Evolutionary conservation across 1,139 yeast genomes (phyloP).

Genomic region (Taiozyma sp.): DNA sequence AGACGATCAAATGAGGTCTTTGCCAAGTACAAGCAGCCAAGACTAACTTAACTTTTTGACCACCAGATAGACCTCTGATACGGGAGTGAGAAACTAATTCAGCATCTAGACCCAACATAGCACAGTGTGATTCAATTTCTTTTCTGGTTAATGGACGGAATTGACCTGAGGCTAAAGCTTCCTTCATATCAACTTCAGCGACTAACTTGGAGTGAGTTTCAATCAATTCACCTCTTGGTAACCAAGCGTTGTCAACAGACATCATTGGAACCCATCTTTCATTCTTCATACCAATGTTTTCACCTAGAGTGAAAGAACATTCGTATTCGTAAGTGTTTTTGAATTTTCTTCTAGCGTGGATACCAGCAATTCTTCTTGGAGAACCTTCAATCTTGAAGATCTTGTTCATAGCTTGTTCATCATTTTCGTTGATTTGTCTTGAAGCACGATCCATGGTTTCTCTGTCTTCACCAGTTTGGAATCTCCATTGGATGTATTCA

Average conservation of each 20-base stretch:
- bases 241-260: slow-evolving; percentile 99
- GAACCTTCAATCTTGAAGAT: slow-evolving; percentile 98
- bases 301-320: slow-evolving; percentile 95
- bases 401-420: slow-evolving; percentile 98
- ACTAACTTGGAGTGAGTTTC: slow-evolving; percentile 99
- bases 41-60: slow-evolving; percentile 99
- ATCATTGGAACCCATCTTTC: slow-evolving; percentile 99
- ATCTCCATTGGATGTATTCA: slow-evolving; percentile 99
- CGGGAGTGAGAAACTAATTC: slow-evolving; percentile 99
- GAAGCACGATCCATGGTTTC: slow-evolving; percentile 99
- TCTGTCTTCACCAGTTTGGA: slow-evolving; percentile 99
- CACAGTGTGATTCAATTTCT: slow-evolving; percentile 98
- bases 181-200: slow-evolving; percentile 99
- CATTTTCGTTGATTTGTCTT: slow-evolving; percentile 95
- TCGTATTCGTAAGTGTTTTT: slow-evolving; percentile 99
- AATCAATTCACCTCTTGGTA: slow-evolving; percentile 99
- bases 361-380: slow-evolving; percentile 94
- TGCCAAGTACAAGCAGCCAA: slow-evolving; percentile 99
- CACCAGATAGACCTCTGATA: slow-evolving; percentile 99
- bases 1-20: slow-evolving; percentile 99
- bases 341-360: slow-evolving; percentile 98
- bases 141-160: slow-evolving; percentile 99
- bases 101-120: slow-evolving; percentile 97
- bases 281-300: slow-evolving; percentile 96
- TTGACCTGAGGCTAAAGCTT: slow-evolving; percentile 99